Conservation (phyloP, 192 early-diverging fungal genomes). For the Coemansia aciculifera region DNA sequence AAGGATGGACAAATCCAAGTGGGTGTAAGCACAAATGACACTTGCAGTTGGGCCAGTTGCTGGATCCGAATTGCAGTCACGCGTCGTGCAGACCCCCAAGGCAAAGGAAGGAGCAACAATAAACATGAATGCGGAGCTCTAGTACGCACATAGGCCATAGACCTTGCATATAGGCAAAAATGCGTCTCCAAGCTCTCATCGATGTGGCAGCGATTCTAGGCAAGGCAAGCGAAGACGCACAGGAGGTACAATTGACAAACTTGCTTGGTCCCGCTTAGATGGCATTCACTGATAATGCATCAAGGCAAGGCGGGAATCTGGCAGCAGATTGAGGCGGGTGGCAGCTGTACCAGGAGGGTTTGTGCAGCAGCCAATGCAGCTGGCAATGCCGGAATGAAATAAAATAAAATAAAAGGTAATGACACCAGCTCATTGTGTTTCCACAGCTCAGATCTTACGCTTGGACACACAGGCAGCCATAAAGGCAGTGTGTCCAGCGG, state of each 20-base stretch:
- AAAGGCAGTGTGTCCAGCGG: background rate
- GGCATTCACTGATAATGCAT: background rate
- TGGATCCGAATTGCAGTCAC: conserved; percentile 10
- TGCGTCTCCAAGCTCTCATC: background rate
- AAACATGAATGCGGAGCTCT: background rate
- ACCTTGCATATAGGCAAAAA: background rate
- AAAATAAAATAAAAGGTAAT: background rate
- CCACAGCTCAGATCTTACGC: background rate
- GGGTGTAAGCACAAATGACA: background rate
- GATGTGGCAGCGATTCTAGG: conserved; percentile 1
- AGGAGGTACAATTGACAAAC: background rate
- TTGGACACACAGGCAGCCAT: background rate
- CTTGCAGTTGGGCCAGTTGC: background rate
- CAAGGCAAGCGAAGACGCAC: conserved; percentile 7
- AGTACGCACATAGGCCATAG: background rate
- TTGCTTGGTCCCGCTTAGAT: background rate
- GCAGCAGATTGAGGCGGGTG: background rate
- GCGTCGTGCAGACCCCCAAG: background rate
- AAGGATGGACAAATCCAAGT: background rate
- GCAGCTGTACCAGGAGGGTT: background rate
- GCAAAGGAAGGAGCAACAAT: background rate
- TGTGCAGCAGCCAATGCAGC: background rate
- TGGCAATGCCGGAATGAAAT: conserved; percentile 4
- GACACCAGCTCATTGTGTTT: background rate
- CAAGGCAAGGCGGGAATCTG: background rate